Percentiles rank a stretch among this genome's conserved stretches.
These are phyloP conservation scores for Cryptococcus floricola DNA, from an alignment of 1,284 basidiomycete species.

Conservation along the genomic window DNA sequence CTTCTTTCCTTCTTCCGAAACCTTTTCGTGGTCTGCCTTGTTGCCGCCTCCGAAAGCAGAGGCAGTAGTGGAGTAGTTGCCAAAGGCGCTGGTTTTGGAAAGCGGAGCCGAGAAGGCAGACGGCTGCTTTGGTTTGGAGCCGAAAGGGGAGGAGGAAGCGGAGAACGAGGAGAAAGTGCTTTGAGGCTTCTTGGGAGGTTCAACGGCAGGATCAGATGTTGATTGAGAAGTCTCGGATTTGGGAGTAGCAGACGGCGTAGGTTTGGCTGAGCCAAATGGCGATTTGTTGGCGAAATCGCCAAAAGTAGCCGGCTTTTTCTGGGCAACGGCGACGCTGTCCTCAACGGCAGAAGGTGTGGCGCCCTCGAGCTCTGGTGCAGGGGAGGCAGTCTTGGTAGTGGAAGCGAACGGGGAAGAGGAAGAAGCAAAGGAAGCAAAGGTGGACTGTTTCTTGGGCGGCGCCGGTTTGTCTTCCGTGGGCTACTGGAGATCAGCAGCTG, in stretches of 20 bases:
- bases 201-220: background rate
- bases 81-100: slow-evolving; percentile 30
- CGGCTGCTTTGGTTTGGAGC: slow-evolving; percentile 1
- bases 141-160: slow-evolving; percentile 52
- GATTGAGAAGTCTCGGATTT: too few relatives aligned
- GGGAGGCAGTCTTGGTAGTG: slow-evolving; percentile 9
- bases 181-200: slow-evolving; percentile 28
- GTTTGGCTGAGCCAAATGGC: background rate
- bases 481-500: too few relatives aligned
- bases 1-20: slow-evolving; percentile 2
- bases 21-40: slow-evolving; percentile 2
- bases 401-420: slow-evolving; percentile 59
- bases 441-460: slow-evolving; percentile 26
- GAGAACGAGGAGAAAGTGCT: slow-evolving; percentile 53
- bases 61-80: slow-evolving; percentile 32
- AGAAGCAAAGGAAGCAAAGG: slow-evolving; percentile 62
- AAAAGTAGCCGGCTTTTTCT: slow-evolving; percentile 7
- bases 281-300: background rate
- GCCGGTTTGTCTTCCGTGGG: background rate
- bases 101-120: slow-evolving; percentile 12
- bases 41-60: slow-evolving; percentile 24
- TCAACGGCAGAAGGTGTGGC: background rate
- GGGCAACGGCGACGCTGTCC: slow-evolving; percentile 17
- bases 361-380: background rate
- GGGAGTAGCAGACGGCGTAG: background rate